Conservation (phyloP, 1,284 basidiomycete species). For the Ganoderma resinaceum region DNA sequence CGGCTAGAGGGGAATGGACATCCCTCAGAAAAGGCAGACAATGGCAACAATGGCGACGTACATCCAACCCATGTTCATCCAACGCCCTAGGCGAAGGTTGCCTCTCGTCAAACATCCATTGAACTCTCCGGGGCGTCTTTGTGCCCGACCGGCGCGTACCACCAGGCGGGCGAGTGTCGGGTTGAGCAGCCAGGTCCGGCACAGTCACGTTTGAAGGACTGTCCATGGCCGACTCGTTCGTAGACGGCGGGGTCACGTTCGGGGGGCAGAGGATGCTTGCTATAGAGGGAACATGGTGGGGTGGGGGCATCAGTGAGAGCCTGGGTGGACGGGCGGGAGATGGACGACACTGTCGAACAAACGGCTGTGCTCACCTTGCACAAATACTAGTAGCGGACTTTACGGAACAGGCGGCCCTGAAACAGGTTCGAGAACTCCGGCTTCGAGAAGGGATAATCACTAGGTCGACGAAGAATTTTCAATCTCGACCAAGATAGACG, state of each 20-base stretch:
- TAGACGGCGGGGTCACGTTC: constrained; percentile 21
- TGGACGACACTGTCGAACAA: not conserved
- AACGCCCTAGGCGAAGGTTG: constrained; percentile 39
- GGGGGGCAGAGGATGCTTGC: constrained; percentile 32
- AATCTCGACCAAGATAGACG: constrained; percentile 12
- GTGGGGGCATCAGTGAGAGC: constrained; percentile 23
- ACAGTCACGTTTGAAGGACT: constrained; percentile 18
- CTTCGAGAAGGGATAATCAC: constrained; percentile 17
- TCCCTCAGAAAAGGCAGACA: not conserved
- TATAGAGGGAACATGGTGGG: constrained; percentile 33
- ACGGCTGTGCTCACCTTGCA: constrained; percentile 17
- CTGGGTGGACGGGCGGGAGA: constrained; percentile 8
- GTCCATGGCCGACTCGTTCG: constrained; percentile 32
- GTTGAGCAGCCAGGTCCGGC: constrained; percentile 10
- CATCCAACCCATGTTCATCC: constrained; percentile 56
- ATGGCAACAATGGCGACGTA: constrained; percentile 39
- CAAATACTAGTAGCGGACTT: constrained; percentile 16
- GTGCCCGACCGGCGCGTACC: constrained; percentile 41
- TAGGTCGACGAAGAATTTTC: constrained; percentile 19
- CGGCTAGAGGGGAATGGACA: constrained; percentile 45
- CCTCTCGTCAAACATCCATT: constrained; percentile 47
- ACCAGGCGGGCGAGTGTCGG: constrained; percentile 32
- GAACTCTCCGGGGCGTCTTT: constrained; percentile 56
- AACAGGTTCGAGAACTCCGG: constrained; percentile 6
- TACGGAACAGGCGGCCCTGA: constrained; percentile 3